Evolutionary conservation across 2,329 filamentous ascomycete genomes (phyloP), one percentile per base, ranked within the genome.

Genomic region (Calcarisporium arbuscula): DNA sequence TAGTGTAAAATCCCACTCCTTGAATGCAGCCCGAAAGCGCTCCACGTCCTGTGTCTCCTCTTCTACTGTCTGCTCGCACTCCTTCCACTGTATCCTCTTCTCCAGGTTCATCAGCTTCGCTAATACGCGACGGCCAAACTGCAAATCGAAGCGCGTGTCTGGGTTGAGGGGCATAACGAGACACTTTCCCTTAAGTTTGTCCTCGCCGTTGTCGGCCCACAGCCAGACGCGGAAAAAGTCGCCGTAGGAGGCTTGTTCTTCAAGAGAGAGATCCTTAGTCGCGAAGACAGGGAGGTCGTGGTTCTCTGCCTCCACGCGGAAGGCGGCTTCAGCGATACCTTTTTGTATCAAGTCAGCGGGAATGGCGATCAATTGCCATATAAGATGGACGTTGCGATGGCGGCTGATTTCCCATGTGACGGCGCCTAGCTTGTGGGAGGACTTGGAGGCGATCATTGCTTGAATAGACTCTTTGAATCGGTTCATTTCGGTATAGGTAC

Each of bases 321-420:
- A 95, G 0, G 82, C 90, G 1, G 85, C 86, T 56, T 95, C 87
- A 1, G 94, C 85, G 2, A 94, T 68, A 0, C 85, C 84, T 30
- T 78, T 77, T 15, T 62, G 65, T 32, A 95, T 73, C 28, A 86
- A 64, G 8, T 82, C 70, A 0, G 73, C 66, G 0, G 83, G 75
- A 1, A 94, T 68, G 1, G 92, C 87, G 19, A 96, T 65, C 47
- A 94, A 83, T 60, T 98, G 94, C 92, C 89, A 95, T 53, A 96
- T 90, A 2, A 82, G 72, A 55, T 98, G 92, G 36, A 96, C 80
- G 35, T 92, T 87, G 33, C 75, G 74, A 5, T 70, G 70, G 32
- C 88, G 81, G 53, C 81, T 90, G 49, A 98, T 89, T 61, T 96
- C 92, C 79, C 87, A 98, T 0, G 87, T 92, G 2, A 96, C 83